Conservation (phyloP, 2,329 filamentous ascomycete genomes). For the Curvularia sp. region DNA sequence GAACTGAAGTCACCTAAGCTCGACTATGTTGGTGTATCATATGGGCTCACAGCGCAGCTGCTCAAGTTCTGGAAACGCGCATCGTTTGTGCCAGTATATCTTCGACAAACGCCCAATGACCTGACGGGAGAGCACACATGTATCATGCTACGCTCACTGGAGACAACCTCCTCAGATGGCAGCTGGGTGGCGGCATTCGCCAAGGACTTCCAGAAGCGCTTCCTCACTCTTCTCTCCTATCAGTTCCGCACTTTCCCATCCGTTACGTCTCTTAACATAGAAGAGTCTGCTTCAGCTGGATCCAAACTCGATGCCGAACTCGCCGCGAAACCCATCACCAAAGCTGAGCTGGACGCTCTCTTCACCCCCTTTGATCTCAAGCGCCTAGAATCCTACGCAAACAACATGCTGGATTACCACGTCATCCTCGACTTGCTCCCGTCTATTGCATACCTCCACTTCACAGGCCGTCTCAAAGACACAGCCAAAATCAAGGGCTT, state of each 20-base stretch:
- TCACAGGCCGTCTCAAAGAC: constrained; percentile 74
- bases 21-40: constrained; percentile 95
- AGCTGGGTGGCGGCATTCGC: constrained; percentile 91
- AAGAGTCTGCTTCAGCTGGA: constrained; percentile 80
- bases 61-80: constrained; percentile 98
- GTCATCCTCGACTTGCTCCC: constrained; percentile 94
- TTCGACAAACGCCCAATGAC: constrained; percentile 94
- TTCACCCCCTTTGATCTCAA: constrained; percentile 95
- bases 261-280: constrained; percentile 79
- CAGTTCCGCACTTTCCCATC: constrained; percentile 86
- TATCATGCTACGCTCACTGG: constrained; percentile 89
- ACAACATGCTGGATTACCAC: constrained; percentile 97
- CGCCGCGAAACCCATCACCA: constrained; percentile 67
- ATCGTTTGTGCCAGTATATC: constrained; percentile 85
- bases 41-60: constrained; percentile 83
- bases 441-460: constrained; percentile 81
- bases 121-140: constrained; percentile 97
- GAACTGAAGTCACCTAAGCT: constrained; percentile 81
- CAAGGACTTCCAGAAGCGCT: constrained; percentile 93
- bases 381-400: constrained; percentile 91
- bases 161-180: constrained; percentile 63
- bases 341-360: constrained; percentile 75
- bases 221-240: constrained; percentile 87
- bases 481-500: constrained; percentile 77
- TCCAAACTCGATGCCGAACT: constrained; percentile 67